Conservation (phyloP, 805 yeast species). For the Cyberlindnera japonica region DNA sequence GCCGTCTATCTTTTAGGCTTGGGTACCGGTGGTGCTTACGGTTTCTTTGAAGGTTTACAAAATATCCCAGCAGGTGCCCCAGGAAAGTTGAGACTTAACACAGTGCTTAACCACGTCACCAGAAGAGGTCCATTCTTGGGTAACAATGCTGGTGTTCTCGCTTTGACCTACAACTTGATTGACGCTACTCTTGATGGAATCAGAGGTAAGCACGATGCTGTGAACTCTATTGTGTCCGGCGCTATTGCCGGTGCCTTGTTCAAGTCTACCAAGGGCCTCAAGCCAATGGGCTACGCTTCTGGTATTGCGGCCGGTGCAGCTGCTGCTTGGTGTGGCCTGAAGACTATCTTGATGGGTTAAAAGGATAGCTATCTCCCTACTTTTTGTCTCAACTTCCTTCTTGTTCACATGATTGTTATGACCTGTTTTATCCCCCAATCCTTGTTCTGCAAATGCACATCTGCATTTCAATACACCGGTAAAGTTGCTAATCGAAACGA, state of each 20-base stretch:
- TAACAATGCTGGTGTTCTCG: conserved; percentile 91
- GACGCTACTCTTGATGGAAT: conserved; percentile 74
- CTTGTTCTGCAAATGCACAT: neutral
- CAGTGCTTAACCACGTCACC: conserved; percentile 86
- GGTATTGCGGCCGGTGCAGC: conserved; percentile 87
- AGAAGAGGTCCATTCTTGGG: conserved; percentile 96
- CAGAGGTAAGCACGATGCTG: conserved; percentile 86
- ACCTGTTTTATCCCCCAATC: conserved; percentile 1
- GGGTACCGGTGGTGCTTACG: conserved; percentile 86
- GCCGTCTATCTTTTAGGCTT: conserved; percentile 83
- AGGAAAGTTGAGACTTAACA: conserved; percentile 79
- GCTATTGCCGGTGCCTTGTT: conserved; percentile 89
- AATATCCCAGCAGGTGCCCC: conserved; percentile 74
- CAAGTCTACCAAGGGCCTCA: conserved; percentile 78
- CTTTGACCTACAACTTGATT: conserved; percentile 80
- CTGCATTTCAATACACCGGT: neutral
- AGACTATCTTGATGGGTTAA: conserved; percentile 32
- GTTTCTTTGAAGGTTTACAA: conserved; percentile 80
- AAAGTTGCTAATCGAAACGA: neutral
- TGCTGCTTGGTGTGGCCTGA: conserved; percentile 87
- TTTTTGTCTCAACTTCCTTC: neutral
- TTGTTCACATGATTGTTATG: conserved; percentile 12
- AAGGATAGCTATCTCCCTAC: neutral
- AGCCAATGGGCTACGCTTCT: conserved; percentile 85
- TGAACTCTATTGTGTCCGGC: conserved; percentile 84